phyloP scores from a whole-genome alignment of 345 rosid genomes.

The Passiflora organensis region DNA sequence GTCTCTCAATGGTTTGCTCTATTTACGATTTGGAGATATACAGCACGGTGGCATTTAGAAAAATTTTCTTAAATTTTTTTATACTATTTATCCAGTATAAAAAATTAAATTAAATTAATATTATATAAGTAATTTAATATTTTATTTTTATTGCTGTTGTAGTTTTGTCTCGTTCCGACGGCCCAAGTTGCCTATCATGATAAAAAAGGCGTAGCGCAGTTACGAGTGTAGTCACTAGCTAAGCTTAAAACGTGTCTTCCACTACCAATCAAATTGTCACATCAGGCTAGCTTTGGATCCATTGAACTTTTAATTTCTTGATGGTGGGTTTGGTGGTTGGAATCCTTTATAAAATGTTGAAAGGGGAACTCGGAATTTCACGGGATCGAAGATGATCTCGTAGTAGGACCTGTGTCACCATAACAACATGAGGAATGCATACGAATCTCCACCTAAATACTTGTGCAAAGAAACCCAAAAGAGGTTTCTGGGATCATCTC shows the following conservation, averaged over 20 bases:
- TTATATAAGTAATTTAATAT: too few relatives aligned
- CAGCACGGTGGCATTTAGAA: too few relatives aligned
- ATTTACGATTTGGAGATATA: too few relatives aligned
- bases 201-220: not conserved
- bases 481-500: not conserved
- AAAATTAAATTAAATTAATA: too few relatives aligned
- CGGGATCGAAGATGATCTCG: slow-evolving; percentile 22
- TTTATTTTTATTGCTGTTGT: not conserved
- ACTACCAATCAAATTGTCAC: not conserved
- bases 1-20: too few relatives aligned
- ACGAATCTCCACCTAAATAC: slow-evolving; percentile 27
- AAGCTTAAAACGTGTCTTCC: not conserved
- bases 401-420: slow-evolving; percentile 15
- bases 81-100: too few relatives aligned
- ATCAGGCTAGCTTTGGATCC: not conserved
- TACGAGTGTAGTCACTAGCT: too few relatives aligned
- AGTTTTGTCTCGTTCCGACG: slow-evolving; percentile 23
- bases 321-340: too few relatives aligned
- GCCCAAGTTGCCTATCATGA: not conserved
- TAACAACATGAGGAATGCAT: not conserved
- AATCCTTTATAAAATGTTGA: too few relatives aligned
- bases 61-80: too few relatives aligned
- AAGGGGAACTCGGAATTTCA: not conserved
- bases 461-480: slow-evolving; percentile 12
- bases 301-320: not conserved